A percentile compares a stretch with the other conserved stretches of the same genome.
Conservation (phyloP, 352 stramenopile genomes). For the Pilasporangium apinafurcum region DNA sequence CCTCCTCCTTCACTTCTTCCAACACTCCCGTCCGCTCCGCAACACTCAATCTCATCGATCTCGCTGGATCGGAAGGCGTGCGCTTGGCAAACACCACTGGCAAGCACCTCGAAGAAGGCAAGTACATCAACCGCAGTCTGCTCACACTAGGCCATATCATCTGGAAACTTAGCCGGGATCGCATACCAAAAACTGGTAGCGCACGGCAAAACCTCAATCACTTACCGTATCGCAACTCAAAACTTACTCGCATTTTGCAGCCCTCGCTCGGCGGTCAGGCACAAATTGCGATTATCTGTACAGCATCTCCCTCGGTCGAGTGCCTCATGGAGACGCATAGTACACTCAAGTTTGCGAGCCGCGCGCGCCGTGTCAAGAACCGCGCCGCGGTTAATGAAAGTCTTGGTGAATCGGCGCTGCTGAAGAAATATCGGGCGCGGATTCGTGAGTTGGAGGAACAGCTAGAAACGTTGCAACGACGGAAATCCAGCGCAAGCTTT, state of each 20-base stretch:
- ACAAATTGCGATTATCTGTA: constrained; percentile 96
- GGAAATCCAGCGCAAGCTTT: constrained; percentile 19
- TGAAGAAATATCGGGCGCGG: constrained; percentile 60
- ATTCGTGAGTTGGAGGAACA: constrained; percentile 65
- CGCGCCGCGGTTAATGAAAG: constrained; percentile 88
- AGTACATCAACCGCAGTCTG: constrained; percentile 88
- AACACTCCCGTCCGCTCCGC: constrained; percentile 46
- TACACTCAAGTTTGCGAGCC: constrained; percentile 95
- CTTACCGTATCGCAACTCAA: constrained; percentile 97
- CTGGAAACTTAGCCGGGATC: constrained; percentile 84
- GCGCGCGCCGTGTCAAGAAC: constrained; percentile 92
- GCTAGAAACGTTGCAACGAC: constrained; percentile 43
- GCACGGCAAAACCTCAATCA: constrained; percentile 49
- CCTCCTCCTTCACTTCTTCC: neutral
- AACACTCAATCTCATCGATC: constrained; percentile 89
- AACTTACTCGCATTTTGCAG: constrained; percentile 97
- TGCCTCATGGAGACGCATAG: constrained; percentile 93
- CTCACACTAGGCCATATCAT: constrained; percentile 93
- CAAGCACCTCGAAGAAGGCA: constrained; percentile 77
- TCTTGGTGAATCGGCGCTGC: constrained; percentile 51
- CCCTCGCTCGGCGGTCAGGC: constrained; percentile 94
- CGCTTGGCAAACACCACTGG: constrained; percentile 74
- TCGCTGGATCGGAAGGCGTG: constrained; percentile 86
- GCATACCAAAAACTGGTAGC: no score
- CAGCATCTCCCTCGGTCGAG: constrained; percentile 90